phyloP scores from a whole-genome alignment of 352 stramenopile species.

The Halophytophthora polymorphica region DNA sequence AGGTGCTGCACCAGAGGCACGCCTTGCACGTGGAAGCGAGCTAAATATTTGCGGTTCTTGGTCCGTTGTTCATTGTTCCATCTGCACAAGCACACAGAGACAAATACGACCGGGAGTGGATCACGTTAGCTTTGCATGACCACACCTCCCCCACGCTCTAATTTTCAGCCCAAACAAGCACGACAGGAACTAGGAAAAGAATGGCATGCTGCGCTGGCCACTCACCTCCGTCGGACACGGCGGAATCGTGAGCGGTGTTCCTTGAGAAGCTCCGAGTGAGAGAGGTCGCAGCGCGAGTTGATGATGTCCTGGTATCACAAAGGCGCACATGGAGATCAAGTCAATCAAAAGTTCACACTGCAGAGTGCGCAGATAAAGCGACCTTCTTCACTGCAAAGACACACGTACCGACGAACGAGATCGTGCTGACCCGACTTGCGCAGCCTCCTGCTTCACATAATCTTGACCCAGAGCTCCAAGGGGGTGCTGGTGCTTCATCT shows the following conservation, averaged over 20 bases:
- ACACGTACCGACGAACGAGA: conserved; percentile 9
- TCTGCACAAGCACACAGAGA: conserved; percentile 19
- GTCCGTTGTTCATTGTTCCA: conserved; percentile 48
- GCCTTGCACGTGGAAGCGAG: conserved; percentile 58
- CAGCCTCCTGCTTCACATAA: conserved; percentile 6
- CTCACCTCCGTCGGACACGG: conserved; percentile 47
- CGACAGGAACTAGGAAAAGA: too few relatives aligned
- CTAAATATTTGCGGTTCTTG: conserved; percentile 52
- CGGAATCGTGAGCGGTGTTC: conserved; percentile 66
- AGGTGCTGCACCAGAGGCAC: conserved; percentile 66
- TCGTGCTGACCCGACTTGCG: not conserved
- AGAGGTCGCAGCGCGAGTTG: conserved; percentile 60
- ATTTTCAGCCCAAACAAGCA: too few relatives aligned
- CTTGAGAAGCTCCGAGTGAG: conserved; percentile 57
- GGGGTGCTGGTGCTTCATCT: conserved; percentile 6
- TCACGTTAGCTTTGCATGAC: too few relatives aligned
- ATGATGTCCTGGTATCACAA: conserved; percentile 48
- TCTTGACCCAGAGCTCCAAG: conserved; percentile 14
- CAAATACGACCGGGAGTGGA: too few relatives aligned
- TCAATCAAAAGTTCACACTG: conserved; percentile 1
- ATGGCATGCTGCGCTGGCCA: not conserved
- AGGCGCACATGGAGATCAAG: not conserved
- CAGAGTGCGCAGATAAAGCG: not conserved
- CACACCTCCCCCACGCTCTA: too few relatives aligned
- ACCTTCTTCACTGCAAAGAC: not conserved